Percentiles rank a stretch among this genome's conserved stretches.
phyloP scores from a whole-genome alignment of 1,139 yeast species.

The Insectozyma bohioensis region DNA sequence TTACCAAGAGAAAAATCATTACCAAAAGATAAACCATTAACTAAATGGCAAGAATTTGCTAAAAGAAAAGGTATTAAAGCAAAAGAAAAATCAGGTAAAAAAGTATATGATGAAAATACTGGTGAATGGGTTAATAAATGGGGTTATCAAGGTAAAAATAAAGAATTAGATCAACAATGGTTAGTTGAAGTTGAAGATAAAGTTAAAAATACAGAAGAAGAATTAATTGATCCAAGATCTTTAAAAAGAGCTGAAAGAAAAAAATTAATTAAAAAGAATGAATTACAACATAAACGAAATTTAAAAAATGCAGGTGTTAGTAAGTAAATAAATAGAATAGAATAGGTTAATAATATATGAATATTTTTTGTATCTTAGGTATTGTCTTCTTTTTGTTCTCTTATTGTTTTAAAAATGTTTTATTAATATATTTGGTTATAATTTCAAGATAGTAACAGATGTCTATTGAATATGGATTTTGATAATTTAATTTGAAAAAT shows the following conservation, averaged over 20 bases:
- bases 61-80: constrained; percentile 91
- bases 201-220: constrained; percentile 63
- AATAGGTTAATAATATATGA: too few relatives aligned
- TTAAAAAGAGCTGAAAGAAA: constrained; percentile 81
- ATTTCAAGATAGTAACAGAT: too few relatives aligned
- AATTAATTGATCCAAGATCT: constrained; percentile 83
- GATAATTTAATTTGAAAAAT: too few relatives aligned
- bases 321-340: too few relatives aligned
- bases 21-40: constrained; percentile 88
- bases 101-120: constrained; percentile 83
- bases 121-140: constrained; percentile 98
- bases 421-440: too few relatives aligned
- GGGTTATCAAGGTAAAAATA: constrained; percentile 96
- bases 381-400: too few relatives aligned
- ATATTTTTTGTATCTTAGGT: too few relatives aligned
- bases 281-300: constrained; percentile 83
- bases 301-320: constrained; percentile 40
- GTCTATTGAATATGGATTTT: too few relatives aligned
- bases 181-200: constrained; percentile 89
- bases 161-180: constrained; percentile 89
- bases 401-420: too few relatives aligned
- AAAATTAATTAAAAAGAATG: constrained; percentile 81
- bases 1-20: constrained; percentile 95
- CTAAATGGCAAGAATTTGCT: constrained; percentile 98
- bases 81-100: constrained; percentile 86